Conservation (phyloP, 164 flowering plant genomes). For the Echeveria elegans region DNA sequence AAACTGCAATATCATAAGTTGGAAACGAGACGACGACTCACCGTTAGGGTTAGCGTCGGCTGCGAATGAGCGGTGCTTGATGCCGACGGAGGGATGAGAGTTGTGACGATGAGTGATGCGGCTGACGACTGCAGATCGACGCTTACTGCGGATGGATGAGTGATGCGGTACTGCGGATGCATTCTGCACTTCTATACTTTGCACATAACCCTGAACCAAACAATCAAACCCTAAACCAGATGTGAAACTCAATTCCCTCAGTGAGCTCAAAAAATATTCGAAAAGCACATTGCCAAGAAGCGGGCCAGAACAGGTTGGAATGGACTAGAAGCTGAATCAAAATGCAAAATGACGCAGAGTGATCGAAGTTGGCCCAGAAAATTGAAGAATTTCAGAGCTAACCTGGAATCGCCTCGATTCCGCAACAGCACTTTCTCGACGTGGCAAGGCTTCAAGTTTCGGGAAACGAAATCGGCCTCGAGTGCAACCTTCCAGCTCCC, state of each 20-base stretch:
- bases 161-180: too few relatives aligned
- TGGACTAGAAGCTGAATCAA: slow-evolving; percentile 54
- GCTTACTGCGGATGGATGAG: too few relatives aligned
- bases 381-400: slow-evolving; percentile 81
- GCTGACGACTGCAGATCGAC: too few relatives aligned
- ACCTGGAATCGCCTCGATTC: slow-evolving; percentile 52
- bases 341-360: slow-evolving; percentile 75
- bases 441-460: slow-evolving; percentile 36
- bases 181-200: slow-evolving; percentile 38
- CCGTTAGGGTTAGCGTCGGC: too few relatives aligned
- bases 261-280: slow-evolving; percentile 26
- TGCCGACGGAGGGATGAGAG: too few relatives aligned
- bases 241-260: slow-evolving; percentile 15
- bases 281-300: slow-evolving; percentile 45
- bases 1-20: too few relatives aligned
- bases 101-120: too few relatives aligned
- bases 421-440: slow-evolving; percentile 49
- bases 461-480: slow-evolving; percentile 26
- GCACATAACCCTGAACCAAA: slow-evolving; percentile 49
- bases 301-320: slow-evolving; percentile 60
- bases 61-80: too few relatives aligned
- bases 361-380: slow-evolving; percentile 65
- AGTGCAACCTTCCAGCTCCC: slow-evolving; percentile 53
- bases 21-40: too few relatives aligned
- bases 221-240: slow-evolving; percentile 66